Conservation (phyloP, 2,329 filamentous ascomycete species). For the Fusarium nygamai region DNA sequence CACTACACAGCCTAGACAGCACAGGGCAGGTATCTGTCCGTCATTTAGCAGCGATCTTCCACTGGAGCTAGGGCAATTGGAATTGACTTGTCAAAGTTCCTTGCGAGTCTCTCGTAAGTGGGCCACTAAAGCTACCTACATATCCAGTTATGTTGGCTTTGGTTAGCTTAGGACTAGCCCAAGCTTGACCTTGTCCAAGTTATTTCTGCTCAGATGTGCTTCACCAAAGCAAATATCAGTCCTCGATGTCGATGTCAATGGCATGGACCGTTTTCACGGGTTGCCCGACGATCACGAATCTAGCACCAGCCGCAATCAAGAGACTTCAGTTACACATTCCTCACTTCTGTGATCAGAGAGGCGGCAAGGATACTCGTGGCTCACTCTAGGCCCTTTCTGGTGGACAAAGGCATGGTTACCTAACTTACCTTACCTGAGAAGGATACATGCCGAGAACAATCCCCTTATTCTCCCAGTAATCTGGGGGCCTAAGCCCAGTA, state of each 20-base stretch:
- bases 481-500: conserved; percentile 10
- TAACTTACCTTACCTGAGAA: not conserved
- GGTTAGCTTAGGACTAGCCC: not conserved
- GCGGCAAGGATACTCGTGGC: conserved; percentile 8
- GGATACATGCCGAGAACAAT: conserved; percentile 20
- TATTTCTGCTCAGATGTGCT: not conserved
- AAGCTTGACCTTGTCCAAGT: not conserved
- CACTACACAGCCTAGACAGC: not conserved
- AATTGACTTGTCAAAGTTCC: not conserved
- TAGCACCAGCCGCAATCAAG: not conserved
- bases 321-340: conserved; percentile 30
- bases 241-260: not conserved
- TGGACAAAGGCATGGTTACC: not conserved
- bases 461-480: conserved; percentile 14
- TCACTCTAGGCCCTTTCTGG: not conserved
- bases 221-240: not conserved
- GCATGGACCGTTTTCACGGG: conserved; percentile 11
- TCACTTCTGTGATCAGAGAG: conserved; percentile 7
- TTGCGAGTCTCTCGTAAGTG: not conserved
- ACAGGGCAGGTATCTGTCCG: not conserved
- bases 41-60: not conserved
- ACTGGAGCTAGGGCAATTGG: not conserved
- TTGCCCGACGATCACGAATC: conserved; percentile 6
- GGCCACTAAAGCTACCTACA: not conserved
- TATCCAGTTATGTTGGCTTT: not conserved